Base-by-base conservation (phyloP, 2,329 filamentous ascomycete genomes). In the Ophiostoma piceae region DNA sequence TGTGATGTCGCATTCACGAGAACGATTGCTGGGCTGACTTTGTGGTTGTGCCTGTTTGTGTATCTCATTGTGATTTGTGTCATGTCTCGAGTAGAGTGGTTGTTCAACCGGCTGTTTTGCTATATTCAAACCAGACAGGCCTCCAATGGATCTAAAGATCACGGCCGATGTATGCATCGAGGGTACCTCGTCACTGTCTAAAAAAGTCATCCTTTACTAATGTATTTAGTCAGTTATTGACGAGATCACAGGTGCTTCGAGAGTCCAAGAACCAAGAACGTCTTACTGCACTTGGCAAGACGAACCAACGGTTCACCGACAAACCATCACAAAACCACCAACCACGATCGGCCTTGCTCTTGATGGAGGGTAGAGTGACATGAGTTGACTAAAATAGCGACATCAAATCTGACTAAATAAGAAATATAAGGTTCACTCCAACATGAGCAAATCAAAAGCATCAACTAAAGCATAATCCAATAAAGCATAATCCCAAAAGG, bases 321-420 rank as follows among this genome's bases (percentile, higher is more conserved):
- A 32, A 57, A 8, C 26, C 26, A 12, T 32, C 26, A 35, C 14
- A 7, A 11, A 62, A 62, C 22, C 9, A 26, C 57, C 57, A 62
- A 32, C 57, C 26, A 32, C 22, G 12, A 14, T 57, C 51, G 22
- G n/a, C 51, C 47, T 26, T 57, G 51, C 1, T 11, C 51, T 9
- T 57, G 51, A 57, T 57, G 51, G 51, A 57, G 51, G 51, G 51
- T 57, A 57, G 51, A 57, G 51, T 57, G 51, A 57, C 51, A 57
- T 47, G 43, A n/a, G 19, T 47, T 14, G 6, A 47, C 16, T 47
- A 47, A 47, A 47, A 47, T 47, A 47, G 43, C 43, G 51, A 22
- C 51, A 26, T 12, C 8, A 57, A 26, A 26, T 12, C 5, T 9
- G n/a, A 57, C 51, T 57, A 57, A 57, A 57, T 57, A 57, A 3